Percentiles rank a stretch among this genome's conserved stretches.
Evolutionary conservation across 2,329 filamentous ascomycete species (phyloP).

Genomic region (Colletotrichum graminicola): DNA sequence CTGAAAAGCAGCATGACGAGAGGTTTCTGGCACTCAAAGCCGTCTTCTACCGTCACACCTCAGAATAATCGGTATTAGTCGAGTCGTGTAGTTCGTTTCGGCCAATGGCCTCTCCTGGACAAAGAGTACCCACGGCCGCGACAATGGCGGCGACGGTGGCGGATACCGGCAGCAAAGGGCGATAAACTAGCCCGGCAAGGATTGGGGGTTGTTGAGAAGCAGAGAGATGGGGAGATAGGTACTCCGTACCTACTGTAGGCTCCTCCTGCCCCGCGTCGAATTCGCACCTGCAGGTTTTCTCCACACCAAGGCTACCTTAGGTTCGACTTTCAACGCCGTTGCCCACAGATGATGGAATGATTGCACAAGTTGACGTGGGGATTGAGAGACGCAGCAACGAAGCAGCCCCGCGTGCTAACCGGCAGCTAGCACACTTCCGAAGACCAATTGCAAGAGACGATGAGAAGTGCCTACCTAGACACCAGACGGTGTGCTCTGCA

Average conservation of each 20-base stretch:
- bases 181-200: constrained; percentile 5
- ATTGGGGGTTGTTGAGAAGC: constrained; percentile 13
- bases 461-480: background rate
- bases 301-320: background rate
- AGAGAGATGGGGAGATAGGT: background rate
- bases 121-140: constrained; percentile 1
- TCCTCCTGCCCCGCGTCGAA: background rate
- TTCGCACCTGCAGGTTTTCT: background rate
- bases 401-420: constrained; percentile 2
- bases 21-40: constrained; percentile 6
- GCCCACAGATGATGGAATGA: constrained; percentile 11
- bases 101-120: constrained; percentile 18
- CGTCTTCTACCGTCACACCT: constrained; percentile 17
- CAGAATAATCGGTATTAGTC: constrained; percentile 26
- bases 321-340: background rate
- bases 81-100: constrained; percentile 32
- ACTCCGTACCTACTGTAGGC: background rate
- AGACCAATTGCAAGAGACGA: background rate
- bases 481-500: background rate
- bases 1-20: background rate
- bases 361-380: background rate
- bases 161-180: constrained; percentile 30
- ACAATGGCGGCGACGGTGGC: constrained; percentile 8
- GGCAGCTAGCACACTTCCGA: background rate
- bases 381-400: constrained; percentile 17